These are phyloP conservation scores for Micractinium conductrix DNA, from an alignment of 139 green algal genomes.

Conservation along the genomic window DNA sequence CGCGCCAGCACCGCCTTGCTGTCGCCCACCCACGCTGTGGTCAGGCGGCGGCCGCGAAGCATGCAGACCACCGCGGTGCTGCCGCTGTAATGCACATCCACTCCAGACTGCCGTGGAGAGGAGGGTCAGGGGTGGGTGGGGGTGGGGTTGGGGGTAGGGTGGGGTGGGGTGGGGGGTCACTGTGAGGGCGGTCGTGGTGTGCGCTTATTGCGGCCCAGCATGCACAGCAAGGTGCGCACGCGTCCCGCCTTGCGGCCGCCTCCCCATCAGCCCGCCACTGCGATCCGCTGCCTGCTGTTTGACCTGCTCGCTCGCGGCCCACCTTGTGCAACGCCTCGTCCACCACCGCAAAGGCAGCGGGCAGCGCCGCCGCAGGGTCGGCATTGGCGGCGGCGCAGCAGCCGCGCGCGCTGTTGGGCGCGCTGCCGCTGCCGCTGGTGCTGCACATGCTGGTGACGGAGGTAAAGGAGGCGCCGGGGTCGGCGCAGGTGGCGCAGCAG, in stretches of 20 bases:
- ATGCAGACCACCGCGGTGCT: conserved; percentile 80
- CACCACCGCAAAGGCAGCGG: conserved; percentile 66
- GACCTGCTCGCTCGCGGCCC: no score
- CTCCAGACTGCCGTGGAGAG: no score
- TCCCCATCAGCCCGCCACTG: no score
- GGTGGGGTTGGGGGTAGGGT: no score
- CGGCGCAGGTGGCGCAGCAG: background rate
- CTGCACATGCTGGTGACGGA: background rate
- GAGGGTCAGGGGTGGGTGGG: no score
- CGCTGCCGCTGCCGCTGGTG: background rate
- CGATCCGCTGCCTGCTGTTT: no score
- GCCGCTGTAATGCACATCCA: conserved; percentile 88
- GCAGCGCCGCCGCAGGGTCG: background rate
- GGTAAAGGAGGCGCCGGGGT: background rate
- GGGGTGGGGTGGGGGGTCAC: no score
- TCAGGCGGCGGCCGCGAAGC: conserved; percentile 69
- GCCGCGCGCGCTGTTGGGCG: background rate
- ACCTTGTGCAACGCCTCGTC: conserved; percentile 56
- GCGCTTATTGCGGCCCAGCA: no score
- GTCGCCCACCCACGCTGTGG: conserved; percentile 91
- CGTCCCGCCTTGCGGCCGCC: no score
- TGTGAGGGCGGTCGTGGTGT: no score
- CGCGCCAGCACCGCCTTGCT: conserved; percentile 73
- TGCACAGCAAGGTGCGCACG: no score
- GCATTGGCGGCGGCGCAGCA: background rate